phyloP scores from a whole-genome alignment of 768 basidiomycete species.

The Amanita pallidorosea region DNA sequence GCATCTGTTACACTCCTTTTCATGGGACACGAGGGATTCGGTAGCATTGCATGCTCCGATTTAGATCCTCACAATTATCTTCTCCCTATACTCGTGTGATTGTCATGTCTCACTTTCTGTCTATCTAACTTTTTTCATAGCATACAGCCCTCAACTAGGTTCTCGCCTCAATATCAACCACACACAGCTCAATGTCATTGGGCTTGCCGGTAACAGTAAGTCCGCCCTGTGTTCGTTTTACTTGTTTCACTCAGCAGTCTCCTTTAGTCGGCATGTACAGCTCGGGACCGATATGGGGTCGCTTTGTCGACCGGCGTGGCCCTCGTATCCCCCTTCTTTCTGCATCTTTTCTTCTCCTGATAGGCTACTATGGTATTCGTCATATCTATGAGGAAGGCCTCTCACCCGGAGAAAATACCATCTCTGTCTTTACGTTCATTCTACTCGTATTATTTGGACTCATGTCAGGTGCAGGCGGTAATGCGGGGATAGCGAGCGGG shows the following conservation, averaged over 20 bases:
- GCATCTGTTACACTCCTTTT: too few relatives aligned
- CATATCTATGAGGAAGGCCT: conserved; percentile 46
- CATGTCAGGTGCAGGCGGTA: conserved; percentile 71
- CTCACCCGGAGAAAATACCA: conserved; percentile 17
- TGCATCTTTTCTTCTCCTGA: conserved; percentile 48
- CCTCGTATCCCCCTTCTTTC: conserved; percentile 55
- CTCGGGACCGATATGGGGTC: conserved; percentile 70
- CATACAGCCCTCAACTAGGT: conserved; percentile 83
- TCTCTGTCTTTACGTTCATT: conserved; percentile 32
- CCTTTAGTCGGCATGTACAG: conserved; percentile 62
- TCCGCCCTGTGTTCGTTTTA: background rate
- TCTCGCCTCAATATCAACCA: conserved; percentile 65
- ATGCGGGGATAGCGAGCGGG: conserved; percentile 56
- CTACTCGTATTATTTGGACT: conserved; percentile 53
- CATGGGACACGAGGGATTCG: background rate
- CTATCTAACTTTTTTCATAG: conserved; percentile 20
- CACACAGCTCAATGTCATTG: conserved; percentile 75
- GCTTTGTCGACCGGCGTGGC: conserved; percentile 64
- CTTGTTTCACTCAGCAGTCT: background rate
- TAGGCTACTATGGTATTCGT: conserved; percentile 65
- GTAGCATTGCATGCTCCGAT: too few relatives aligned
- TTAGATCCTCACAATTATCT: background rate
- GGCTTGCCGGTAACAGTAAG: conserved; percentile 69
- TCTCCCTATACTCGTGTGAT: background rate
- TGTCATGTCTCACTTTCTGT: background rate